Base-by-base conservation (phyloP, 2,329 filamentous ascomycete genomes). In the Macrophomina pseudophaseolina region DNA sequence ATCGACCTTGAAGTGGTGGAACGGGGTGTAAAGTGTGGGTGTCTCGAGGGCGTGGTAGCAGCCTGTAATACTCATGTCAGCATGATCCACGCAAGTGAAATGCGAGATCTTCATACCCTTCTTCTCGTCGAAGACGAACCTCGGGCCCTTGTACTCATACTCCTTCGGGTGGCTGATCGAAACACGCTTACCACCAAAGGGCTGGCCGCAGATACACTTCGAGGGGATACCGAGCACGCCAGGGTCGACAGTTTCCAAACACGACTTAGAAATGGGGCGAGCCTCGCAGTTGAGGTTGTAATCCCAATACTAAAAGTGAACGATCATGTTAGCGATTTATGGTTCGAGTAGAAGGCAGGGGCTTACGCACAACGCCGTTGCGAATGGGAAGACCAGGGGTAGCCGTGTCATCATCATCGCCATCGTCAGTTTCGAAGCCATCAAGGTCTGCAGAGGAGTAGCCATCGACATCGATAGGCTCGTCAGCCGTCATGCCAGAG, bases 171-270 rank as follows among this genome's bases (percentile, higher is more conserved):
- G 16, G 8, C 49, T 33, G 7, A 9, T 2, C 5, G 46, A 18
- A 18, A 52, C 48, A 16, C 60, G 60, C 14, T 30, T 44, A 14
- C 60, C 60, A 18, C 60, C 60, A 3, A 1, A 42, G 5, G 14
- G 60, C 33, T 64, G 4, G 18, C 60, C 60, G 48, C 60, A 64
- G 48, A 64, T 44, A 16, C 60, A 64, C 48, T 53, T 64, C 4
- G 60, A 18, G 7, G 4, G 12, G 8, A 14, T n/a, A 3, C n/a
- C 32, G 3, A 38, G 16, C 11, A 44, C 16, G 7, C 48, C 48
- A 9, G 60, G 33, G 48, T 53, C 18, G 48, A 44, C 18, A 7
- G 48, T 62, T 2, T 49, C 18, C 16, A 6, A 5, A 12, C n/a
- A 35, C 18, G 30, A 30, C 11, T 35, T 33, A 3, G 58, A 62